phyloP scores from a whole-genome alignment of 495 filamentous ascomycete genomes.

The Tuber aestivum region DNA sequence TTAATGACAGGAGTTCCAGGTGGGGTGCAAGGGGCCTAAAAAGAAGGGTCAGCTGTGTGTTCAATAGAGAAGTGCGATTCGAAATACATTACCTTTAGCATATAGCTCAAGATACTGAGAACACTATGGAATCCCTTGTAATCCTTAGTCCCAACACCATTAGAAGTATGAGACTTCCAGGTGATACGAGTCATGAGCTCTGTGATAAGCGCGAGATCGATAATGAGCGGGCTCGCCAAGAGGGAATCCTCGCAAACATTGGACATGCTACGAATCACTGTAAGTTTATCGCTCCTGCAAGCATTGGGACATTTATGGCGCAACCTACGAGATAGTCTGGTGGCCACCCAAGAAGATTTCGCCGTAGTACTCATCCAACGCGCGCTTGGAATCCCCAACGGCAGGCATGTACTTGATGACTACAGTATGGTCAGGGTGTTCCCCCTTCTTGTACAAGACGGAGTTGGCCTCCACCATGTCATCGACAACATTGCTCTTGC shows the following conservation, averaged over 20 bases:
- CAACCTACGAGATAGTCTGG: conserved; percentile 77
- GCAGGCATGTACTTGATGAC: conserved; percentile 99
- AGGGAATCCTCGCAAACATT: conserved; percentile 99
- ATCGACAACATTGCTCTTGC: conserved; percentile 97
- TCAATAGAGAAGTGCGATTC: not conserved
- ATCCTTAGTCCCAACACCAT: conserved; percentile 52
- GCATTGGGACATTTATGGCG: conserved; percentile 5
- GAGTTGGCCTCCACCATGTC: conserved; percentile 97
- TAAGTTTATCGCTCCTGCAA: conserved; percentile 9
- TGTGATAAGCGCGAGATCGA: conserved; percentile 83
- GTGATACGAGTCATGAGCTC: conserved; percentile 98
- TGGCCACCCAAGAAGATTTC: conserved; percentile 99
- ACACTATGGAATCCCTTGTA: conserved; percentile 96
- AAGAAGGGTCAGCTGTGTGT: conserved; percentile 3
- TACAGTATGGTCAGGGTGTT: conserved; percentile 83
- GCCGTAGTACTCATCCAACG: conserved; percentile 96
- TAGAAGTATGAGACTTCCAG: conserved; percentile 63
- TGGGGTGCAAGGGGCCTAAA: conserved; percentile 80
- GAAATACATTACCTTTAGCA: conserved; percentile 67
- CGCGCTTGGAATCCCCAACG: conserved; percentile 98
- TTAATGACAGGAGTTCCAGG: conserved; percentile 96
- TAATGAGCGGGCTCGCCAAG: conserved; percentile 94
- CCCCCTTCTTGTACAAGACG: conserved; percentile 79
- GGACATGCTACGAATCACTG: conserved; percentile 60
- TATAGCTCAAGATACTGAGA: conserved; percentile 95